Conservation (phyloP, 176 grass and related monocot genomes). For the Dendrocalamus sinicus region DNA sequence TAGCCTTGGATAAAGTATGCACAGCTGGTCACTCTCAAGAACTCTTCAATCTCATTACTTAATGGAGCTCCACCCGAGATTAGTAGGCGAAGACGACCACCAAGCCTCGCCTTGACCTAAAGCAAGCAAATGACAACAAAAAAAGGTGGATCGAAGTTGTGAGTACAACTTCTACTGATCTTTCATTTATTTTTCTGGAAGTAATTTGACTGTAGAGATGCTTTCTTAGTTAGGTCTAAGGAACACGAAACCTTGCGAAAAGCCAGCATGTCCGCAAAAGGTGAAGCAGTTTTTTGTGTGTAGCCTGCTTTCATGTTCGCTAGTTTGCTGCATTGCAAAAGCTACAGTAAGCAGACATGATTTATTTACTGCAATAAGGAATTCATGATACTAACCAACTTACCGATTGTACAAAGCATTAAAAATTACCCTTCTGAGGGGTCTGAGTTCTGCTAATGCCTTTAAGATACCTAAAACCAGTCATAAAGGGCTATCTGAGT, state of each 20-base stretch:
- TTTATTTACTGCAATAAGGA: conserved; percentile 37
- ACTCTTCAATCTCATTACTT: conserved; percentile 93
- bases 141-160: neutral
- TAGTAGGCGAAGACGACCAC: conserved; percentile 89
- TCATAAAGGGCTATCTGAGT: conserved; percentile 37
- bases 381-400: conserved; percentile 47
- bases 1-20: conserved; percentile 92
- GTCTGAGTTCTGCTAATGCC: conserved; percentile 80
- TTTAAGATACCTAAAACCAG: conserved; percentile 76
- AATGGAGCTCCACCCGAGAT: conserved; percentile 91
- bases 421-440: conserved; percentile 93
- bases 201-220: neutral
- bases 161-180: conserved; percentile 23
- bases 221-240: conserved; percentile 15
- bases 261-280: conserved; percentile 84
- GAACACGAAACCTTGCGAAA: conserved; percentile 78
- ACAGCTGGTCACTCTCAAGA: conserved; percentile 89
- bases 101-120: conserved; percentile 92
- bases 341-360: conserved; percentile 31
- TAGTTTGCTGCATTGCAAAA: conserved; percentile 71
- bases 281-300: conserved; percentile 83
- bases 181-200: conserved; percentile 23
- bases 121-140: conserved; percentile 42
- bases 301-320: conserved; percentile 82
- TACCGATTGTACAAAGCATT: conserved; percentile 94